Evolutionary conservation across 1,284 basidiomycete genomes (phyloP).

Genomic region (Boletus holoroseus): DNA sequence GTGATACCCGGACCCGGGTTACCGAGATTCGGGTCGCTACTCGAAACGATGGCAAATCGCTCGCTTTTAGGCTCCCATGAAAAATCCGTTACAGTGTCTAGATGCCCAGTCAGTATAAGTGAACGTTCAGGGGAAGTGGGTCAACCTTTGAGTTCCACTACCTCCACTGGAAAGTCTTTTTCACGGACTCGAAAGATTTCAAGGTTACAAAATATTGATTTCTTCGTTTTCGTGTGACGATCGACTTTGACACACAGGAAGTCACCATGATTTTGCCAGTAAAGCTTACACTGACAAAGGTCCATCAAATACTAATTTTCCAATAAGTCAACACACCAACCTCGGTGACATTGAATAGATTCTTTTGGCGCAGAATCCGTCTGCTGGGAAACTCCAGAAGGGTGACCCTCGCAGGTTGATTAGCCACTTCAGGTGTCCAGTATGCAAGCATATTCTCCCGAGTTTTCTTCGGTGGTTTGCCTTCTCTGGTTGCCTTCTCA

Average conservation of each 20-base stretch:
- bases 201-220: slow-evolving; percentile 97
- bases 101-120: slow-evolving; percentile 10
- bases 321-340: slow-evolving; percentile 42
- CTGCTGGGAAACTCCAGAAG: slow-evolving; percentile 88
- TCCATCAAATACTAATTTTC: slow-evolving; percentile 1
- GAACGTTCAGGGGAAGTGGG: slow-evolving; percentile 4
- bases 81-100: slow-evolving; percentile 94
- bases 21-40: slow-evolving; percentile 89
- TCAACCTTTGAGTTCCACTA: slow-evolving; percentile 90
- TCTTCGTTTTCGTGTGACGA: slow-evolving; percentile 98
- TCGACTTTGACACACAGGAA: slow-evolving; percentile 99
- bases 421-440: slow-evolving; percentile 96
- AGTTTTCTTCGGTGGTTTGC: slow-evolving; percentile 56
- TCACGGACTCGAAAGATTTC: slow-evolving; percentile 98
- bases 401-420: slow-evolving; percentile 96
- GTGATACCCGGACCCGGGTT: slow-evolving; percentile 86
- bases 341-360: slow-evolving; percentile 97
- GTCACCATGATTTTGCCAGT: slow-evolving; percentile 99
- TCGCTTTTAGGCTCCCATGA: slow-evolving; percentile 98
- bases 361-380: slow-evolving; percentile 86
- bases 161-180: slow-evolving; percentile 97
- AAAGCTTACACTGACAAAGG: slow-evolving; percentile 80
- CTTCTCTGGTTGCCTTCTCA: slow-evolving; percentile 48
- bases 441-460: slow-evolving; percentile 93
- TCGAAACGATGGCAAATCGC: slow-evolving; percentile 94